phyloP scores from a whole-genome alignment of 2,329 filamentous ascomycete genomes.

The Ceratocystiopsis sp. region DNA sequence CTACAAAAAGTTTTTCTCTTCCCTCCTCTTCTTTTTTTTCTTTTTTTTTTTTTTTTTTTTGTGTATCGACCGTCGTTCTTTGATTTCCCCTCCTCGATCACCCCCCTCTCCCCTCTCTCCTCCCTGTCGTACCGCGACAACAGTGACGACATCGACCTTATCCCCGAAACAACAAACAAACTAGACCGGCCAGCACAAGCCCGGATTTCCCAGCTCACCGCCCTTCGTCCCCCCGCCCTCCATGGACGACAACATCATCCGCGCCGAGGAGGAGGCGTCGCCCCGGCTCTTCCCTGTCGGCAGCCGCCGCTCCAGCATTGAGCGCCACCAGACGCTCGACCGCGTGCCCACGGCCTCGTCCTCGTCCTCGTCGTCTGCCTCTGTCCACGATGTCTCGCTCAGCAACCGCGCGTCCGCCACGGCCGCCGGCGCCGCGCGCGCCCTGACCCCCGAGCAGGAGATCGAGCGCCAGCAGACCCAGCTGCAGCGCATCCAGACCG shows the following conservation, averaged over 20 bases:
- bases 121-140: neutral
- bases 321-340: conserved; percentile 35
- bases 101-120: neutral
- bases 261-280: conserved; percentile 36
- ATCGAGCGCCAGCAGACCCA: conserved; percentile 53
- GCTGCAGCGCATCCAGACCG: conserved; percentile 54
- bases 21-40: neutral
- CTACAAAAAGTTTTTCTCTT: neutral
- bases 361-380: conserved; percentile 31
- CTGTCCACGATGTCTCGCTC: conserved; percentile 14
- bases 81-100: neutral
- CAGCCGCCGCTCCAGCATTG: conserved; percentile 13
- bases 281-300: conserved; percentile 16
- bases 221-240: conserved; percentile 22
- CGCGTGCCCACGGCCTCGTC: conserved; percentile 35
- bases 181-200: conserved; percentile 14
- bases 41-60: neutral
- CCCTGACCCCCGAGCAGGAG: conserved; percentile 42
- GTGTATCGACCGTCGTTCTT: neutral
- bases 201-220: no score
- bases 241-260: conserved; percentile 35
- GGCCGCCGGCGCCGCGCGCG: conserved; percentile 31
- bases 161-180: neutral
- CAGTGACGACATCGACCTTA: no score
- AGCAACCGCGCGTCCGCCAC: conserved; percentile 8